phyloP scores from a whole-genome alignment of 2,329 filamentous ascomycete species.

The Nakataea oryzae region DNA sequence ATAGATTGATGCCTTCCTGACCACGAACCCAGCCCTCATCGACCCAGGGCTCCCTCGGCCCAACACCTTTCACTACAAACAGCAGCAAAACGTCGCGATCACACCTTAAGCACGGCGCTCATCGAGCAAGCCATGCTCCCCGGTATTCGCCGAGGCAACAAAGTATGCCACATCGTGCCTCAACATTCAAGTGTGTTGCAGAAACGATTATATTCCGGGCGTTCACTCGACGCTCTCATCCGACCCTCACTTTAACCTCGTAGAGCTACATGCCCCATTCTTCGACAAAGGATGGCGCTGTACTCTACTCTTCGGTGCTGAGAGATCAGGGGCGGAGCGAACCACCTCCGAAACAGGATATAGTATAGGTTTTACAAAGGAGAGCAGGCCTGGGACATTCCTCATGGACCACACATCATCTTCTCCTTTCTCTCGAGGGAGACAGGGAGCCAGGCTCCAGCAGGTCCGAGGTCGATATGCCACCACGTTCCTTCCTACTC shows the following conservation, averaged over 20 bases:
- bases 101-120: background rate
- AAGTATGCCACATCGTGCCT: background rate
- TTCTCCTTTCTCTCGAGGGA: background rate
- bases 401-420: slow-evolving; percentile 4
- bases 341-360: slow-evolving; percentile 37
- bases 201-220: slow-evolving; percentile 12
- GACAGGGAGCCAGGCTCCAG: background rate
- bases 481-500: slow-evolving; percentile 44
- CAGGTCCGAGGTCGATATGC: background rate
- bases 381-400: slow-evolving; percentile 18
- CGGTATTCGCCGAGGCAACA: background rate
- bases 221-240: slow-evolving; percentile 53
- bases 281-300: slow-evolving; percentile 15
- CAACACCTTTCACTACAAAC: background rate
- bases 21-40: background rate
- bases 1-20: background rate
- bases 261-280: slow-evolving; percentile 26
- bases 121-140: background rate
- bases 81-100: background rate
- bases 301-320: slow-evolving; percentile 57
- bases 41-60: no score
- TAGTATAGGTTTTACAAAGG: slow-evolving; percentile 38
- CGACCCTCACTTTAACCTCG: slow-evolving; percentile 63
- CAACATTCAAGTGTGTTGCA: background rate
- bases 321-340: slow-evolving; percentile 53